Evolutionary conservation across 2,329 filamentous ascomycete species (phyloP).

Genomic region (Ceratocystis diversiconidia): DNA sequence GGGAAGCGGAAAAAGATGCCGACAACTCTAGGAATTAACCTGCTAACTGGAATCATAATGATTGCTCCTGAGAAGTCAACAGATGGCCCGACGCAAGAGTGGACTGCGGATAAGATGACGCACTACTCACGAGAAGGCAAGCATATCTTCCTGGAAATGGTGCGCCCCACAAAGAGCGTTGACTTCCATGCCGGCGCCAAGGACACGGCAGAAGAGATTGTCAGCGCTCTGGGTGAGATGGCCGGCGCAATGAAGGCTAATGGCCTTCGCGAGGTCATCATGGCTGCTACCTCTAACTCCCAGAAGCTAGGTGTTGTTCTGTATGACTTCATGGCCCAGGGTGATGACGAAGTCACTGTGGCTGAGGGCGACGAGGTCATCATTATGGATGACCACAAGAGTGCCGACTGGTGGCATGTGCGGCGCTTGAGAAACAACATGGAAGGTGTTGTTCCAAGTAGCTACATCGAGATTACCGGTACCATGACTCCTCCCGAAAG

Average conservation of each 20-base stretch:
- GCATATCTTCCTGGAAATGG: slow-evolving; percentile 88
- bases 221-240: slow-evolving; percentile 73
- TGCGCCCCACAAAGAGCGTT: slow-evolving; percentile 82
- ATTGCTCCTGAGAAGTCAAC: slow-evolving; percentile 74
- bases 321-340: slow-evolving; percentile 94
- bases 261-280: slow-evolving; percentile 69
- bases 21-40: slow-evolving; percentile 87
- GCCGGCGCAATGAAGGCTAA: slow-evolving; percentile 75
- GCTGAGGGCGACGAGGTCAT: slow-evolving; percentile 80
- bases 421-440: slow-evolving; percentile 79
- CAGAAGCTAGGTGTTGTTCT: slow-evolving; percentile 76
- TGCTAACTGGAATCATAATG: slow-evolving; percentile 75
- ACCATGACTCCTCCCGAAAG: slow-evolving; percentile 39
- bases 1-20: slow-evolving; percentile 97
- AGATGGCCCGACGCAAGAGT: slow-evolving; percentile 78
- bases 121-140: slow-evolving; percentile 97
- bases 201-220: slow-evolving; percentile 90
- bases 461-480: slow-evolving; percentile 82
- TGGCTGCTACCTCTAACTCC: slow-evolving; percentile 54
- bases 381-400: slow-evolving; percentile 76
- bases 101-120: slow-evolving; percentile 89
- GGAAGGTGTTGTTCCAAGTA: slow-evolving; percentile 91
- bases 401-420: slow-evolving; percentile 98
- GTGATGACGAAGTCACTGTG: slow-evolving; percentile 91
- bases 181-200: slow-evolving; percentile 97